A percentile compares a stretch with the other conserved stretches of the same genome.
phyloP scores from a whole-genome alignment of 1,139 yeast genomes.

The Scheffersomyces illinoinensis region DNA sequence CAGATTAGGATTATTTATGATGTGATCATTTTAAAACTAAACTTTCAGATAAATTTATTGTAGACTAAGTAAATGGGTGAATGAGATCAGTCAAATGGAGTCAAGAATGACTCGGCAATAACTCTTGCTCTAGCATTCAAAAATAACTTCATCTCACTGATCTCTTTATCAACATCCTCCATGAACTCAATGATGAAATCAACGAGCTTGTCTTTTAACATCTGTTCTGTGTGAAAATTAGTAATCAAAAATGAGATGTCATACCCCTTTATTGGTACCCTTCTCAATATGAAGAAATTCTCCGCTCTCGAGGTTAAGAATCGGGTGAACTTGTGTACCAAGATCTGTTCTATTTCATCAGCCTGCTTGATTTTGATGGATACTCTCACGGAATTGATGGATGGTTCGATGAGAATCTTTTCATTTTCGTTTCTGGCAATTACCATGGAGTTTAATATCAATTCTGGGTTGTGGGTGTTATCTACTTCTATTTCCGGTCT shows the following conservation, averaged over 20 bases:
- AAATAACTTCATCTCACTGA: slow-evolving; percentile 96
- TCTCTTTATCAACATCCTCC: slow-evolving; percentile 99
- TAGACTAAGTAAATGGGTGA: slow-evolving; percentile 21
- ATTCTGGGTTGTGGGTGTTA: slow-evolving; percentile 64
- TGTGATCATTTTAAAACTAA: background rate
- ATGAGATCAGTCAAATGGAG: slow-evolving; percentile 87
- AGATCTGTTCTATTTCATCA: slow-evolving; percentile 92
- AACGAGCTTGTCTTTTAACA: slow-evolving; percentile 93
- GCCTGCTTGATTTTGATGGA: slow-evolving; percentile 94
- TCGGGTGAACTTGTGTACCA: slow-evolving; percentile 91
- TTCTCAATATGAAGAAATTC: slow-evolving; percentile 84
- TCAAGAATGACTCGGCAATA: slow-evolving; percentile 91
- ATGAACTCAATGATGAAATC: slow-evolving; percentile 96
- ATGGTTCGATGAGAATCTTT: slow-evolving; percentile 87
- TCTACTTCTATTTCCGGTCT: slow-evolving; percentile 93
- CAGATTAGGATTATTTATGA: background rate
- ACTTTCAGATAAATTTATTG: background rate
- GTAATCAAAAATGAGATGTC: slow-evolving; percentile 93
- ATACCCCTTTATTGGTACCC: slow-evolving; percentile 88
- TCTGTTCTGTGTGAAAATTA: slow-evolving; percentile 91
- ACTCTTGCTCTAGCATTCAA: slow-evolving; percentile 97
- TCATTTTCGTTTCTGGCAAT: slow-evolving; percentile 95
- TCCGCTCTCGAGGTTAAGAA: slow-evolving; percentile 96
- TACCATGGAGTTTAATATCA: slow-evolving; percentile 83
- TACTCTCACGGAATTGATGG: slow-evolving; percentile 86